Conservation (phyloP, 768 basidiomycete genomes). For the Dentipellis fragilis region DNA sequence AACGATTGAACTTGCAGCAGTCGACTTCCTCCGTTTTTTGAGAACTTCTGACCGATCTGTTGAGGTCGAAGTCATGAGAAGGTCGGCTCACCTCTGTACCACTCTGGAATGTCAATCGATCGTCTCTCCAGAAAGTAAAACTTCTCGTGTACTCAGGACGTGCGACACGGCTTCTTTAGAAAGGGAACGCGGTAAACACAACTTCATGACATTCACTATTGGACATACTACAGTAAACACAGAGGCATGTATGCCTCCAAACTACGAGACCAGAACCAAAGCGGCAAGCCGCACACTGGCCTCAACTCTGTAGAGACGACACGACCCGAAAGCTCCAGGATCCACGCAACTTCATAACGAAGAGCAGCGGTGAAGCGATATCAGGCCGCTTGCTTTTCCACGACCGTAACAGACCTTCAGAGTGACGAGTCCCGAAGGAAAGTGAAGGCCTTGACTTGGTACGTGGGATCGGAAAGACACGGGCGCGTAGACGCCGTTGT, state of each 20-base stretch:
- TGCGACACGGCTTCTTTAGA: no score
- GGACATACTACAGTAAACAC: no score
- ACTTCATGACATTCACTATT: no score
- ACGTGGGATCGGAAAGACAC: conserved; percentile 26
- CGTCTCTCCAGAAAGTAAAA: no score
- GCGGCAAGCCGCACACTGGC: conserved; percentile 19
- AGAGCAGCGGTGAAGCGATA: conserved; percentile 31
- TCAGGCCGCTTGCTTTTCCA: conserved; percentile 44
- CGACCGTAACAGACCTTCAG: conserved; percentile 63
- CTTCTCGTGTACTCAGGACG: no score
- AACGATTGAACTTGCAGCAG: no score
- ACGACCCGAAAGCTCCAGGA: conserved; percentile 30
- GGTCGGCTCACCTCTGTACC: no score
- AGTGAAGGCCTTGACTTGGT: conserved; percentile 61
- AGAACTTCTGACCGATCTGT: no score
- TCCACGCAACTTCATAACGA: conserved; percentile 51
- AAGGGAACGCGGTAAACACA: no score
- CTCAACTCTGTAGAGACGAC: conserved; percentile 60
- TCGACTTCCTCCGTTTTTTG: no score
- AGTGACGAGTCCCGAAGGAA: conserved; percentile 20
- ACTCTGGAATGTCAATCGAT: no score
- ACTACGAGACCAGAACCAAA: conserved; percentile 44
- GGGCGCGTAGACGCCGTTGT: background rate
- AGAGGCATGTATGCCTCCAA: conserved; percentile 47
- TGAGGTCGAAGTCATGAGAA: no score